Percentiles rank a stretch among this genome's conserved stretches.
Conservation (phyloP, 1,284 basidiomycete species). For the Ceratobasidium sp. region DNA sequence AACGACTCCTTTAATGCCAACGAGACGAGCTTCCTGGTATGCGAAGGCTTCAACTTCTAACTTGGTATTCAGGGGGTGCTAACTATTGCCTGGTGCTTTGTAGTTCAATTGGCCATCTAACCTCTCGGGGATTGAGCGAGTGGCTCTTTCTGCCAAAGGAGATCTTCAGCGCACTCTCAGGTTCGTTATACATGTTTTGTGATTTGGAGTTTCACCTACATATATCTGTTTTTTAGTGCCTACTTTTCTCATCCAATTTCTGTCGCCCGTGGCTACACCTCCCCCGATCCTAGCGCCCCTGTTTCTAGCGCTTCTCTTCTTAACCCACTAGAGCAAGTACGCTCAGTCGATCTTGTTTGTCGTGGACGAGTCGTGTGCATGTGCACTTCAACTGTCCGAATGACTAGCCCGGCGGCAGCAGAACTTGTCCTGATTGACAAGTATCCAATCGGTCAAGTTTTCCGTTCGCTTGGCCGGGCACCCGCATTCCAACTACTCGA, state of each 20-base stretch:
- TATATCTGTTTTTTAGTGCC: conserved; percentile 53
- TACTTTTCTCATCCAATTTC: conserved; percentile 68
- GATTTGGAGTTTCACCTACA: neutral
- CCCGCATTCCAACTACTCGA: conserved; percentile 65
- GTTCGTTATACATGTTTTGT: conserved; percentile 49
- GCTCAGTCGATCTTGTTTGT: conserved; percentile 69
- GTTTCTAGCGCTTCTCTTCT: conserved; percentile 55
- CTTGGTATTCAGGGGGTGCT: no score
- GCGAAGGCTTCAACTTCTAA: neutral
- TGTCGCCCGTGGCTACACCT: conserved; percentile 63
- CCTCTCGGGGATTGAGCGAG: conserved; percentile 64
- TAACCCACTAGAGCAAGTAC: conserved; percentile 64
- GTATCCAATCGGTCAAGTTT: conserved; percentile 73
- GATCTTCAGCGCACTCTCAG: conserved; percentile 70
- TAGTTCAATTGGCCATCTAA: conserved; percentile 60
- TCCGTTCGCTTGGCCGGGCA: conserved; percentile 55
- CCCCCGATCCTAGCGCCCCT: conserved; percentile 49
- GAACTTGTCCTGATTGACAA: conserved; percentile 70
- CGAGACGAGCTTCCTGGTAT: conserved; percentile 39
- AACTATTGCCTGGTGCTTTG: conserved; percentile 44
- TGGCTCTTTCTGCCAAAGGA: conserved; percentile 68
- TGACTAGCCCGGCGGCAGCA: conserved; percentile 44
- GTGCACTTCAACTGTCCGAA: conserved; percentile 38
- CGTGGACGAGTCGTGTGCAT: conserved; percentile 43
- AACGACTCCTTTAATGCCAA: conserved; percentile 41